Base-by-base conservation (phyloP, 176 grass and related monocot genomes). In the Ensete glaucum region DNA sequence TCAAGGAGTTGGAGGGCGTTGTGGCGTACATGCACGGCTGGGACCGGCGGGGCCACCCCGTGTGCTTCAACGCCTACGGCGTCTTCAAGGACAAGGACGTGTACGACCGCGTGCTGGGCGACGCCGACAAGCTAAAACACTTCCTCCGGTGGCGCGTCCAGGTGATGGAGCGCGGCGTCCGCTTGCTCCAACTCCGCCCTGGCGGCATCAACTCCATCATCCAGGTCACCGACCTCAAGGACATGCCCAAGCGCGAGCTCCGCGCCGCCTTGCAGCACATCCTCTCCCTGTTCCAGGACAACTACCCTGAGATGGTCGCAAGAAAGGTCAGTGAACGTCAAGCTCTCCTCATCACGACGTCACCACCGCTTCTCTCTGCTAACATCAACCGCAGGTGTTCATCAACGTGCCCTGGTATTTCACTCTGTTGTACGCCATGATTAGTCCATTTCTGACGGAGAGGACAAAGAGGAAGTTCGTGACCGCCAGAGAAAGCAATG, bases 361-460 rank as follows among this genome's bases (percentile, higher is more conserved):
- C 26, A 10, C 11, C 24, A 20, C 67, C 15, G 1, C 34, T 59
- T 1, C 50, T 13, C 29, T 69, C 1, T 17, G 22, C 24, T 64
- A 21, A 43, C 34, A 43, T 43, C 34, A 43, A 43, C 34, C 34
- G 34, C 52, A 96, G 92, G 89, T 96, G 55, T 96, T 96, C 82
- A 82, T 96, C 53, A 92, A 96, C 63, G 92, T 96, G 67, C 92
- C 92, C 0, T 96, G 92, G 92, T 96, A 96, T 83, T 96, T 96
- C 74, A 92, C 84, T 9, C 81, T 96, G 80, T 74, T 96, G 10
- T 96, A 92, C 79, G 67, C 92, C 29, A 89, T 96, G 92, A 89
- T 96, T 54, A 89, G 86, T 13, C 92, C 92, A 43, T 43, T 43
- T 43, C 34, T 43, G 34, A 43, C 34, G 4, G 34, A 43, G 4